phyloP scores from a whole-genome alignment of 1,284 basidiomycete species.

The Hemileia vastatrix region DNA sequence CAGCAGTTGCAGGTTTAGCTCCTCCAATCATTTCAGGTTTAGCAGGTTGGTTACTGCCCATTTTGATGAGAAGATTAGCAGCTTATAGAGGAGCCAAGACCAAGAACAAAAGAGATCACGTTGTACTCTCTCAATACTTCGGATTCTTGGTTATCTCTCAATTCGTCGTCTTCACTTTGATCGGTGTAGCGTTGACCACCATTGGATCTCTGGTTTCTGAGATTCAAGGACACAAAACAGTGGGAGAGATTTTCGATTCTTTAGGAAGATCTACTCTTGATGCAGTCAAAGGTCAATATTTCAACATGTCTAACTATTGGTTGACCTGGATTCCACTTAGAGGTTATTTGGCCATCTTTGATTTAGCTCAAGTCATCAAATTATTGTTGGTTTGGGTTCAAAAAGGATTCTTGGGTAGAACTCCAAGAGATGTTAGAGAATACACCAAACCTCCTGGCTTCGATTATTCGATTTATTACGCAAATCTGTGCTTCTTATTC shows the following conservation, averaged over 20 bases:
- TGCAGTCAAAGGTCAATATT: conserved; percentile 59
- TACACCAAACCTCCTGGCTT: conserved; percentile 92
- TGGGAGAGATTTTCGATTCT: conserved; percentile 55
- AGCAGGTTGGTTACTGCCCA: conserved; percentile 79
- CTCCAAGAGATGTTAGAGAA: conserved; percentile 87
- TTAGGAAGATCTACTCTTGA: conserved; percentile 28
- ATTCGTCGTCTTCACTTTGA: conserved; percentile 77
- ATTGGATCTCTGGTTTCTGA: too few relatives aligned
- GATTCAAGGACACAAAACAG: conserved; percentile 59
- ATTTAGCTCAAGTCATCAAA: conserved; percentile 88
- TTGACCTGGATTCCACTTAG: conserved; percentile 88
- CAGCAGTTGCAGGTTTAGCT: conserved; percentile 51
- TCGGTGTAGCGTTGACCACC: conserved; percentile 79
- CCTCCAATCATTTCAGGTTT: conserved; percentile 72
- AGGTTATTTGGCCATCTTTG: conserved; percentile 85
- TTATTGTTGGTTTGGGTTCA: conserved; percentile 74
- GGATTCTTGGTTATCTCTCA: conserved; percentile 82
- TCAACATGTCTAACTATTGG: conserved; percentile 78
- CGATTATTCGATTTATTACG: conserved; percentile 76
- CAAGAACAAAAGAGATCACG: conserved; percentile 54
- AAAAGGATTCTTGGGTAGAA: conserved; percentile 75
- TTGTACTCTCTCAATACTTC: conserved; percentile 79
- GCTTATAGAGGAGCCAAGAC: conserved; percentile 62
- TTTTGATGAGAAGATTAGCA: conserved; percentile 73
- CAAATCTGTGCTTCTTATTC: conserved; percentile 39